Base-by-base conservation (phyloP, 176 grass and related monocot genomes). In the Oryza glaberrima region DNA sequence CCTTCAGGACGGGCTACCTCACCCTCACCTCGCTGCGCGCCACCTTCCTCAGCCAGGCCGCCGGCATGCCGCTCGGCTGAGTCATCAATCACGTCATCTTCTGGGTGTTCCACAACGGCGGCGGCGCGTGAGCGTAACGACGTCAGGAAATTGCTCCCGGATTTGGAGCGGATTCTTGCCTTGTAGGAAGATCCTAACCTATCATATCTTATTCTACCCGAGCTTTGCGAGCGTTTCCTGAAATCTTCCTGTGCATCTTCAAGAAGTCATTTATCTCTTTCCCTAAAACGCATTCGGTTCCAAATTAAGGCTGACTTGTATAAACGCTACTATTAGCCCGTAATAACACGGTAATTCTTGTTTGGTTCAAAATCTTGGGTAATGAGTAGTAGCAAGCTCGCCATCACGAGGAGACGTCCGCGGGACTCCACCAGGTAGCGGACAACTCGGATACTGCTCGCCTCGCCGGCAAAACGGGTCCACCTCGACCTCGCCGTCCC, bases 21-120 rank as follows among this genome's bases (percentile, higher is more conserved):
- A 92, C 90, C 17, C 77, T 95, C 48, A 89, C 93, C 66, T 94
- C 93, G 22, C 90, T 84, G 9, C 83, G 73, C 63, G 82, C 93
- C 11, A 82, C 88, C 69, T 77, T 90, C 79, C 28, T 94, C 36
- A 85, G 87, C 84, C 90, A 94, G 63, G 35, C 77, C 11, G 73
- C 78, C 30, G 87, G 90, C 12, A 95, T 87, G 49, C 73, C 82
- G 20, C 84, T 90, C n/a, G 90, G 90, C 25, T 92, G 90, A 65
- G 51, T 95, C 3, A 74, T 95, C 26, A 88, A 83, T 43, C 88
- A 87, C 2, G 36, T 84, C 7, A 35, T 86, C 63, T 95, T 95
- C 82, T 83, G 82, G 87, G 13, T 86, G 9, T 86, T 90, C 63
- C 90, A 86, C 46, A 38, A 75, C 64, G 45, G 68, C 67, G 64